Evolutionary conservation across 495 filamentous ascomycete genomes (phyloP).

Genomic region (Chaetomium cochliodes): DNA sequence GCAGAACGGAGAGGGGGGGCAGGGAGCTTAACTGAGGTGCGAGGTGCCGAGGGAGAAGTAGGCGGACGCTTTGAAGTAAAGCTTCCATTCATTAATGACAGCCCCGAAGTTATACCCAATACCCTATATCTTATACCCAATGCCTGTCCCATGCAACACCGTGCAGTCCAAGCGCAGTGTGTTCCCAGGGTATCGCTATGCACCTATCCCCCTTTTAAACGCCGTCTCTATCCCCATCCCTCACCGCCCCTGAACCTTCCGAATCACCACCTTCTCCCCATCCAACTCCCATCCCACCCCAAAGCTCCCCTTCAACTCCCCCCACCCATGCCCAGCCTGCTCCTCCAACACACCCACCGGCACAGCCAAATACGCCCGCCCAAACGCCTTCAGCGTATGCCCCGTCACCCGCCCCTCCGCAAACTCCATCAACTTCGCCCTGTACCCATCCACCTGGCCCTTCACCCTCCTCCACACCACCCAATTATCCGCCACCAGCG

Average conservation of each 20-base stretch:
- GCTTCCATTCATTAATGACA: too few relatives aligned
- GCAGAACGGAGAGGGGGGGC: too few relatives aligned
- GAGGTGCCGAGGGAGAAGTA: too few relatives aligned
- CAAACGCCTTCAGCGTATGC: constrained; percentile 79
- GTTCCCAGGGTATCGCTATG: neutral
- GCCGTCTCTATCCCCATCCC: neutral
- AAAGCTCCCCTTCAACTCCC: constrained; percentile 59
- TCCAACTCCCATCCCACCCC: constrained; percentile 76
- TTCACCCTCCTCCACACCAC: constrained; percentile 70
- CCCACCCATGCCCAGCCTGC: constrained; percentile 63
- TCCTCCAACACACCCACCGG: constrained; percentile 63
- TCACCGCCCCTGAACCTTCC: constrained; percentile 47
- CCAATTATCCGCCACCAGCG: constrained; percentile 80
- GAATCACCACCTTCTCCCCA: constrained; percentile 63
- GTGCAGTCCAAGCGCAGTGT: neutral
- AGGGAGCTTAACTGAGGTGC: too few relatives aligned
- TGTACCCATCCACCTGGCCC: constrained; percentile 71
- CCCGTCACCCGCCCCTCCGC: constrained; percentile 66
- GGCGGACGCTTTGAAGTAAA: too few relatives aligned
- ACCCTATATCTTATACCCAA: neutral
- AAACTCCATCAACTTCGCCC: constrained; percentile 73
- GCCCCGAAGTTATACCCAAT: neutral
- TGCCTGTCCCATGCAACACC: neutral
- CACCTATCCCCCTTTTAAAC: neutral
- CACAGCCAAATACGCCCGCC: constrained; percentile 73